Evolutionary conservation across 2,329 filamentous ascomycete species (phyloP).

Genomic region (Microdochium nivale): DNA sequence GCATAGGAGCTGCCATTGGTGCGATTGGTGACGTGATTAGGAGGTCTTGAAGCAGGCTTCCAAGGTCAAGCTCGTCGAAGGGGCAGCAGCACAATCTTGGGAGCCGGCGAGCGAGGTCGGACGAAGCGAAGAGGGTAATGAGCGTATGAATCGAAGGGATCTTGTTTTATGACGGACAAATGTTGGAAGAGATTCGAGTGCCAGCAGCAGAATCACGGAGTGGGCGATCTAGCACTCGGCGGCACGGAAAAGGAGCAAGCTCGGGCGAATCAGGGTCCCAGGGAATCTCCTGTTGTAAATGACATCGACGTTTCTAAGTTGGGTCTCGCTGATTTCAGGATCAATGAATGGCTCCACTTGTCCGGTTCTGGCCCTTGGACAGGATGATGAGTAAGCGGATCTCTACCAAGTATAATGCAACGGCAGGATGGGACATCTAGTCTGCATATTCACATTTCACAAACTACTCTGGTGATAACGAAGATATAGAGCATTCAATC

Average conservation of each 20-base stretch:
- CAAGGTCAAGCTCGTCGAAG: not conserved
- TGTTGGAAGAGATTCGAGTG: not conserved
- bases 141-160: not conserved
- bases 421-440: too few species aligned
- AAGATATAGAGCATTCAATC: too few species aligned
- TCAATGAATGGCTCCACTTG: too few species aligned
- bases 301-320: too few species aligned
- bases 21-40: conserved; percentile 4
- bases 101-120: not conserved
- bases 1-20: conserved; percentile 12
- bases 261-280: not conserved
- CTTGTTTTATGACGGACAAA: not conserved
- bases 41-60: not conserved
- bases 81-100: not conserved
- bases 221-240: not conserved
- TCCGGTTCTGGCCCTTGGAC: too few species aligned
- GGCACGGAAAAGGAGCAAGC: not conserved
- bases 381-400: too few species aligned
- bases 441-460: too few species aligned
- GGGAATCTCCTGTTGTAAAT: not conserved
- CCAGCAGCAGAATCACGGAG: not conserved
- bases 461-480: too few species aligned
- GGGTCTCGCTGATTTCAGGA: not conserved
- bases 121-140: not conserved
- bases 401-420: too few species aligned